A percentile compares a stretch with the other conserved stretches of the same genome.
phyloP scores from a whole-genome alignment of 768 basidiomycete genomes.

The Podaxis mareebaensis region DNA sequence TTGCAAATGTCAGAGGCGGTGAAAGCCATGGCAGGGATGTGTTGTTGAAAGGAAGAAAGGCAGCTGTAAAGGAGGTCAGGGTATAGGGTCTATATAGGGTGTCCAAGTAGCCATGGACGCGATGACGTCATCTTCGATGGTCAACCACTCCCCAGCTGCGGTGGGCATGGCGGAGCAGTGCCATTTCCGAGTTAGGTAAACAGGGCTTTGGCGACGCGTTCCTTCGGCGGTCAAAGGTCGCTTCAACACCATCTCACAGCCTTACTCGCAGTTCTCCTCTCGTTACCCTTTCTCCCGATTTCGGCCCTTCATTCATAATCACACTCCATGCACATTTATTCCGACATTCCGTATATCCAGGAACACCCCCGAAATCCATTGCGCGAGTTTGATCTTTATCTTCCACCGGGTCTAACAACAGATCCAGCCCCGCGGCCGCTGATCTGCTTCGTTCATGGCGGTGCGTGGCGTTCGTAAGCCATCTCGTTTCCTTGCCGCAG shows the following conservation, averaged over 20 bases:
- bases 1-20: constrained; percentile 79
- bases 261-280: neutral
- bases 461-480: constrained; percentile 78
- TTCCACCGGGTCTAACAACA: constrained; percentile 25
- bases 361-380: constrained; percentile 27
- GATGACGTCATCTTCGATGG: constrained; percentile 14
- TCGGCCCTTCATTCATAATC: neutral
- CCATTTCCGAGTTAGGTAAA: neutral
- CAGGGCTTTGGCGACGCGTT: neutral
- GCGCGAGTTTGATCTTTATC: constrained; percentile 59
- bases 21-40: constrained; percentile 53
- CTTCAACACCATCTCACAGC: neutral
- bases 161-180: neutral
- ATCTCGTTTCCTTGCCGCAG: constrained; percentile 13
- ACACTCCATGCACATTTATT: constrained; percentile 26
- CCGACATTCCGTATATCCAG: constrained; percentile 41
- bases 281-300: neutral
- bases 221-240: neutral
- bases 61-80: constrained; percentile 5
- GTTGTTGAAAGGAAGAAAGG: neutral
- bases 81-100: constrained; percentile 12
- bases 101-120: neutral
- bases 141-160: neutral
- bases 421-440: constrained; percentile 33
- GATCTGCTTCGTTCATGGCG: constrained; percentile 78